Conservation (phyloP, 148 eudicot genomes). For the Camellia granthamiana region DNA sequence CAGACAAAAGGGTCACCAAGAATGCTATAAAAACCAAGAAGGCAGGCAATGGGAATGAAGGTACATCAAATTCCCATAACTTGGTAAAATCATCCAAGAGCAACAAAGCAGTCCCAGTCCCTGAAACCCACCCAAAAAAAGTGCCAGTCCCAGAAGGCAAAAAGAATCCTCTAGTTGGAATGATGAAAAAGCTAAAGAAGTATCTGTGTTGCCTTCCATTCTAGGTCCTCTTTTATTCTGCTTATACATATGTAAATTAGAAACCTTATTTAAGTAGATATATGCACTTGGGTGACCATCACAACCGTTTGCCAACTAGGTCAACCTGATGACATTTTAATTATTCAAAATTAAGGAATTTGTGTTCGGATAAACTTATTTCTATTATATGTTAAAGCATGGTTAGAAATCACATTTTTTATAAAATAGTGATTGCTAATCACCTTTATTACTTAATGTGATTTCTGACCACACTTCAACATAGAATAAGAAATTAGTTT, state of each 20-base stretch:
- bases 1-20: background rate
- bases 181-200: constrained; percentile 21
- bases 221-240: background rate
- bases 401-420: too few species aligned
- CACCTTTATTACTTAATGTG: too few species aligned
- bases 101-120: background rate
- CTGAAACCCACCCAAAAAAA: too few species aligned
- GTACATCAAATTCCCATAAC: background rate
- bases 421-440: too few species aligned
- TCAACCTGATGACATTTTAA: too few species aligned
- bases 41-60: constrained; percentile 9
- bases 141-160: background rate
- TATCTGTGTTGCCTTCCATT: constrained; percentile 31
- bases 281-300: background rate
- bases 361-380: too few species aligned
- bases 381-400: too few species aligned
- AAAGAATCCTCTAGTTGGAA: constrained; percentile 12
- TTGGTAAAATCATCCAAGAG: constrained; percentile 15
- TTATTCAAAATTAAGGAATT: too few species aligned
- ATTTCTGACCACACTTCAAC: too few species aligned
- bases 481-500: too few species aligned
- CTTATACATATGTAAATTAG: background rate
- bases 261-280: background rate
- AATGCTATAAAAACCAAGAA: constrained; percentile 11
- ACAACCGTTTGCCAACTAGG: too few species aligned